These are phyloP conservation scores for Termitomyces bulborhizus DNA, from an alignment of 768 basidiomycete species.

Conservation along the genomic window DNA sequence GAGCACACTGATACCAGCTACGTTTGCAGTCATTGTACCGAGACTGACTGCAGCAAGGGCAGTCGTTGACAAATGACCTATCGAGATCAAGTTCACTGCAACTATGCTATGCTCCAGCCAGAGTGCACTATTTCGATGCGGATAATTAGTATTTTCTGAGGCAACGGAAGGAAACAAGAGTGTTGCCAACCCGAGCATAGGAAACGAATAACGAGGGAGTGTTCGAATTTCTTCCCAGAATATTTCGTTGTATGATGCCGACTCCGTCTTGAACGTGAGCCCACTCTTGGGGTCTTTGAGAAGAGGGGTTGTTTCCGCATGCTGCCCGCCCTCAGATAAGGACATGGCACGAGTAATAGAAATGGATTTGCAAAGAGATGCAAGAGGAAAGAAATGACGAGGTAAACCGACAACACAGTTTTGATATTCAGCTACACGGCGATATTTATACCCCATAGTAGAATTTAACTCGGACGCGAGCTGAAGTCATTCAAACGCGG, in stretches of 20 bases:
- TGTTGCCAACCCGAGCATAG: neutral
- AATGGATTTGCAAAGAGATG: neutral
- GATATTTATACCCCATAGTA: neutral
- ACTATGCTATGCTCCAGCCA: slow-evolving; percentile 65
- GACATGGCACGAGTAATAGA: neutral
- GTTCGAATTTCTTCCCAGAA: neutral
- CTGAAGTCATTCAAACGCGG: too few relatives aligned
- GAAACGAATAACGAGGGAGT: neutral
- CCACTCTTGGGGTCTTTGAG: neutral
- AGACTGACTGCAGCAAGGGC: slow-evolving; percentile 61
- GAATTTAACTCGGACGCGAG: too few relatives aligned
- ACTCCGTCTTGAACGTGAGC: neutral
- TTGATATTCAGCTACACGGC: too few relatives aligned
- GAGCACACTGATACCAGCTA: slow-evolving; percentile 30
- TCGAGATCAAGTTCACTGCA: slow-evolving; percentile 56
- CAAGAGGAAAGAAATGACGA: neutral
- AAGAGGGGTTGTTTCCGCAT: neutral
- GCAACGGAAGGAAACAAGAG: neutral
- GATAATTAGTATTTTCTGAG: neutral
- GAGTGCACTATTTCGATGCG: slow-evolving; percentile 11
- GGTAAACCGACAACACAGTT: neutral
- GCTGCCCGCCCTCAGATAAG: neutral
- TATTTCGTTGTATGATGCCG: neutral
- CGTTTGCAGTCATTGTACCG: slow-evolving; percentile 41
- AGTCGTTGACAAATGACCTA: slow-evolving; percentile 69